A percentile compares a stretch with the other conserved stretches of the same genome.
Evolutionary conservation across 495 filamentous ascomycete species (phyloP).

Genomic region (Hyaloscypha finlandica): DNA sequence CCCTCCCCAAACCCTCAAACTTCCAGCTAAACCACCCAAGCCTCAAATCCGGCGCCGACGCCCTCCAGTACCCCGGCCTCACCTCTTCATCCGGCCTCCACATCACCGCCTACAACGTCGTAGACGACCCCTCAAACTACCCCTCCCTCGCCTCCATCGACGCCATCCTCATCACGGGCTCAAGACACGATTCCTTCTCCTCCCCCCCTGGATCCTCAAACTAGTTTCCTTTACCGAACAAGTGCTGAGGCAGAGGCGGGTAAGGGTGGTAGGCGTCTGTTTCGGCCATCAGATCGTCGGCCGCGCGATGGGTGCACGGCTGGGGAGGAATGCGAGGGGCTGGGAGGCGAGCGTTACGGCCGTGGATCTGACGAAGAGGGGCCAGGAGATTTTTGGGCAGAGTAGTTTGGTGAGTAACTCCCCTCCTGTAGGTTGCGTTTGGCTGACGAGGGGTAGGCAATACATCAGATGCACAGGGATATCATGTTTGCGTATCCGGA

Average conservation of each 20-base stretch:
- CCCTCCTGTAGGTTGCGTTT: not conserved
- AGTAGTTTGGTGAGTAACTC: conserved; percentile 63
- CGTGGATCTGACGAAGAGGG: conserved; percentile 67
- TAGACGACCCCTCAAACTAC: conserved; percentile 56
- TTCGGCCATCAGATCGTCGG: conserved; percentile 92
- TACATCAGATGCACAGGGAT: conserved; percentile 92
- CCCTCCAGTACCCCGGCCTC: conserved; percentile 33
- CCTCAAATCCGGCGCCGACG: conserved; percentile 40
- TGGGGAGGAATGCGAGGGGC: conserved; percentile 64
- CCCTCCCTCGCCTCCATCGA: conserved; percentile 74
- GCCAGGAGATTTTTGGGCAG: conserved; percentile 70
- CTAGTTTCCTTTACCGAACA: conserved; percentile 69
- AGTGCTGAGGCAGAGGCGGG: conserved; percentile 48
- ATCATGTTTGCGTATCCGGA: conserved; percentile 67
- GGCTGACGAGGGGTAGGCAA: conserved; percentile 47
- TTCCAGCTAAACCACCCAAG: too few relatives aligned
- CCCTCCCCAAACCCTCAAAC: too few relatives aligned
- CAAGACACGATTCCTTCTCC: conserved; percentile 37
- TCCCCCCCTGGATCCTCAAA: conserved; percentile 65
- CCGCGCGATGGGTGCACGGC: conserved; percentile 67
- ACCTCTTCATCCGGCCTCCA: conserved; percentile 46
- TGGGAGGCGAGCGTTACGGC: conserved; percentile 83
- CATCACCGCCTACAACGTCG: conserved; percentile 69
- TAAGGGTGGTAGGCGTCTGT: conserved; percentile 80
- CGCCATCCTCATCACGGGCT: conserved; percentile 80